Conservation (phyloP, 768 basidiomycete genomes). For the Gymnopilus junonius region DNA sequence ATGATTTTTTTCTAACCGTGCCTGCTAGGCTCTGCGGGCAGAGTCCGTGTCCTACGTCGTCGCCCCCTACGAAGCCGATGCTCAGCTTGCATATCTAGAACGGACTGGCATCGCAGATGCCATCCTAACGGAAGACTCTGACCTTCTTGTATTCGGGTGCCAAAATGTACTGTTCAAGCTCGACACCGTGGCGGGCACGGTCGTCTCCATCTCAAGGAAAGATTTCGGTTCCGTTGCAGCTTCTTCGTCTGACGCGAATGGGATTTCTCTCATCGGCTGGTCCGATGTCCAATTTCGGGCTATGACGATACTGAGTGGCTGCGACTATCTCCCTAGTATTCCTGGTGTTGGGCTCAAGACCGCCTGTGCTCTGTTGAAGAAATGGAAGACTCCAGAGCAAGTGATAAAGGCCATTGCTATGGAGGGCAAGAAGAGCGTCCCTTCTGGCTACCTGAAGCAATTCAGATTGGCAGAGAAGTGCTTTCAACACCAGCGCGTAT, state of each 20-base stretch:
- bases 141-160: constrained; percentile 97
- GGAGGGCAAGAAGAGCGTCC: constrained; percentile 86
- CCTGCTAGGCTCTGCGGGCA: constrained; percentile 77
- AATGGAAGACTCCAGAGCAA: constrained; percentile 86
- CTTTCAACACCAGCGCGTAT: constrained; percentile 93
- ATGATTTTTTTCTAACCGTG: constrained; percentile 7
- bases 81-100: constrained; percentile 94
- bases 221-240: constrained; percentile 67
- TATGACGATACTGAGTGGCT: constrained; percentile 93
- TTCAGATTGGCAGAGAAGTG: constrained; percentile 89
- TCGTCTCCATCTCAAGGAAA: constrained; percentile 65
- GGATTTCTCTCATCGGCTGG: constrained; percentile 87
- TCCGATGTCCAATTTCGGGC: constrained; percentile 87
- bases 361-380: constrained; percentile 79
- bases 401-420: constrained; percentile 74
- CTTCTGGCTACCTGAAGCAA: constrained; percentile 70
- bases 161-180: constrained; percentile 92
- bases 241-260: constrained; percentile 49
- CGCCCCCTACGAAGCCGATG: constrained; percentile 98
- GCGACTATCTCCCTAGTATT: constrained; percentile 92
- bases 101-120: constrained; percentile 81
- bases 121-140: constrained; percentile 97
- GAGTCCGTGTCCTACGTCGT: constrained; percentile 87
- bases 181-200: constrained; percentile 67
- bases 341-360: constrained; percentile 94